phyloP scores from a whole-genome alignment of 805 yeast species.

The Ogataea pini region DNA sequence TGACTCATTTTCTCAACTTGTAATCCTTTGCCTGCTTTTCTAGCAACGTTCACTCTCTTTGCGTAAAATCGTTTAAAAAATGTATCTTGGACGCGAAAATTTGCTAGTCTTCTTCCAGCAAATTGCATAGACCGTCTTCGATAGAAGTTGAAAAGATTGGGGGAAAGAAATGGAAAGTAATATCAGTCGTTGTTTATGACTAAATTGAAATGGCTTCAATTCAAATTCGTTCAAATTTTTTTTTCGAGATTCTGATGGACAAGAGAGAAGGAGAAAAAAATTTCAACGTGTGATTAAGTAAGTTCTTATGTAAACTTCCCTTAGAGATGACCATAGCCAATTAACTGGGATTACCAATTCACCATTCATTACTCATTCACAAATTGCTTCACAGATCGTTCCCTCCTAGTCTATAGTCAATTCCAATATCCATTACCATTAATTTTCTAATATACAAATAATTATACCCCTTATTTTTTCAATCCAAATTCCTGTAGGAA shows the following conservation, averaged over 20 bases:
- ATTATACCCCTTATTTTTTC: neutral
- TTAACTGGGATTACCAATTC: no score
- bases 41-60: conserved; percentile 16
- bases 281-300: no score
- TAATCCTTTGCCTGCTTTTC: conserved; percentile 18
- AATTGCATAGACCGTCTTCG: conserved; percentile 5
- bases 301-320: no score
- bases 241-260: neutral
- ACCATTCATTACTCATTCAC: no score
- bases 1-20: conserved; percentile 23
- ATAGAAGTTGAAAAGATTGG: neutral
- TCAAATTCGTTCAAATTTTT: neutral
- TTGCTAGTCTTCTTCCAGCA: conserved; percentile 8
- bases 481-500: conserved; percentile 37
- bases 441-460: conserved; percentile 1
- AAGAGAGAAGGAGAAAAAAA: no score
- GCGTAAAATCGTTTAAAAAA: conserved; percentile 7
- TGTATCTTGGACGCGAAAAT: neutral
- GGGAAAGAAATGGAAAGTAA: no score
- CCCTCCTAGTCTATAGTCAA: neutral
- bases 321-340: no score
- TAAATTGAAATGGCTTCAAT: no score
- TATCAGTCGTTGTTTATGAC: neutral
- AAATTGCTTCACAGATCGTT: neutral
- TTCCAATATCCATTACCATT: neutral